These are phyloP conservation scores for Backusella circina DNA, from an alignment of 192 early-diverging fungal genomes.

Conservation along the genomic window DNA sequence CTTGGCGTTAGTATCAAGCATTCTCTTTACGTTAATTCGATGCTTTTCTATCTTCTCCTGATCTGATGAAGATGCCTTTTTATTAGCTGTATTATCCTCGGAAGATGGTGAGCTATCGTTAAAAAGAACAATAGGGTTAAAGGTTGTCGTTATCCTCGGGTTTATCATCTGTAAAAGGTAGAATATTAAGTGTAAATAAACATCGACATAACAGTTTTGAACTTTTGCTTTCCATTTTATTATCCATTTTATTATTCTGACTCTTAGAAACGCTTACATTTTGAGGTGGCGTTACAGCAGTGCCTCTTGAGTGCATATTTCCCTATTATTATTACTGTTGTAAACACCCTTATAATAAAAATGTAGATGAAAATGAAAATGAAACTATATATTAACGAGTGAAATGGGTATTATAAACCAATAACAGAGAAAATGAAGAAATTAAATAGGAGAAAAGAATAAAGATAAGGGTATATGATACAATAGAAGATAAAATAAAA, in stretches of 20 bases:
- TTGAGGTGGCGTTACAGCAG: background rate
- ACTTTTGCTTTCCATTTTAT: background rate
- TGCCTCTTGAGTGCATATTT: background rate
- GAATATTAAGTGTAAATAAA: background rate
- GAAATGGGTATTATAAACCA: background rate
- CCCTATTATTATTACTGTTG: background rate
- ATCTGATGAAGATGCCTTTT: background rate
- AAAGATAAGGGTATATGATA: background rate
- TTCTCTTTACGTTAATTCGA: slow-evolving; percentile 4
- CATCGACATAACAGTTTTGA: background rate
- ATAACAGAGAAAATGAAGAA: background rate
- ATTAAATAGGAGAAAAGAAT: background rate
- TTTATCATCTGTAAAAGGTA: background rate
- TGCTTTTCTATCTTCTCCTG: slow-evolving; percentile 10
- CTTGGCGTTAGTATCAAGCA: slow-evolving; percentile 16
- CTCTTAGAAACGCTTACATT: background rate
- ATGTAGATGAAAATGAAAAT: background rate
- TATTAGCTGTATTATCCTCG: background rate
- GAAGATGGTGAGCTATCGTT: background rate
- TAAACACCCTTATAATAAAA: background rate
- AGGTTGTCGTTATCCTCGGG: background rate
- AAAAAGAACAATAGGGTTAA: background rate
- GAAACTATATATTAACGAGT: background rate
- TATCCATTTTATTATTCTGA: background rate
- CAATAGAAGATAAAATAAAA: background rate